Percentiles rank a stretch among this genome's conserved stretches.
Conservation (phyloP, 2,329 filamentous ascomycete species). For the Huntiella omanensis region DNA sequence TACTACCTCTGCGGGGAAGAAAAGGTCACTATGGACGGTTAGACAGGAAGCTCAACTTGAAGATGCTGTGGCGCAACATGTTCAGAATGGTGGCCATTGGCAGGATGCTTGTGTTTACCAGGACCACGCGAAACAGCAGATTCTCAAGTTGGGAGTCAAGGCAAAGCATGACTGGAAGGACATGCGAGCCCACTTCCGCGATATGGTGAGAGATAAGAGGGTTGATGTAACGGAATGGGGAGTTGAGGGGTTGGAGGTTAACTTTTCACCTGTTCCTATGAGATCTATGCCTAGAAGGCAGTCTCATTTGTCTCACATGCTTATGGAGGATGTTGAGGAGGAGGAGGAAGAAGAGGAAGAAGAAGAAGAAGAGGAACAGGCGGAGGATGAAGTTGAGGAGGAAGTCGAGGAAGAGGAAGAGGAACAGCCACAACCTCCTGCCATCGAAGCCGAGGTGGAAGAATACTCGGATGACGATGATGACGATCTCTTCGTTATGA, state of each 20-base stretch:
- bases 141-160: not conserved
- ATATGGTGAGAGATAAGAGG: slow-evolving; percentile 5
- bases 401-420: not conserved
- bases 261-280: not conserved
- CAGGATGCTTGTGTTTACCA: slow-evolving; percentile 10
- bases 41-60: slow-evolving; percentile 4
- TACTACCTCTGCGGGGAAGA: slow-evolving; percentile 6
- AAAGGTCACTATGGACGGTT: slow-evolving; percentile 6
- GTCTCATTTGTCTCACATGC: too few relatives aligned
- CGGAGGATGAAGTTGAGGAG: not conserved
- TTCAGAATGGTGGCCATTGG: slow-evolving; percentile 12
- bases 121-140: not conserved
- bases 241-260: not conserved
- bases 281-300: too few relatives aligned
- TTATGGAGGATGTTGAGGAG: not conserved
- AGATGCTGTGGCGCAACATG: slow-evolving; percentile 8
- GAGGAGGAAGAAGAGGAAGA: not conserved
- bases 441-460: too few relatives aligned
- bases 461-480: too few relatives aligned
- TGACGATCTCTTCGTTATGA: too few relatives aligned
- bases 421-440: not conserved
- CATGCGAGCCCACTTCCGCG: slow-evolving; percentile 6
- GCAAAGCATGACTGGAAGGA: slow-evolving; percentile 6
- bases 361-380: not conserved
- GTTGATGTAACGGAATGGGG: slow-evolving; percentile 11